Base-by-base conservation (phyloP, 345 rosid species). In the Ceriops tagal region DNA sequence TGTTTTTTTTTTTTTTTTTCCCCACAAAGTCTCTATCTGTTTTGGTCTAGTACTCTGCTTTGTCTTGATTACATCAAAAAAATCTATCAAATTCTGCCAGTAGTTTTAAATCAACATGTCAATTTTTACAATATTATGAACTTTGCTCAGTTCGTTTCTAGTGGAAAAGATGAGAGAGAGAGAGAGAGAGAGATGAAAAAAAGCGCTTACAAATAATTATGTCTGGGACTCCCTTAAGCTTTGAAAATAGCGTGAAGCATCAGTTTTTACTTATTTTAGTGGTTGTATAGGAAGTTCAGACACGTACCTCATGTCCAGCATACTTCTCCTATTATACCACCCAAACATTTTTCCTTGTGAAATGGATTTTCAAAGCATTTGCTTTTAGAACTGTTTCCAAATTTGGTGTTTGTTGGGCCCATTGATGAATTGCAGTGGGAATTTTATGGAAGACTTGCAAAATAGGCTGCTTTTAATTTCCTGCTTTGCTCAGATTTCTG, bases 401-500 rank as follows among this genome's bases (percentile, higher is more conserved):
- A 34, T 58, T 10, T 27, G n/a, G 22, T 53, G 9, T 18, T 46
- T 71, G 35, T 32, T 52, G 70, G 61, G 27, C 62, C 71, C 37
- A 34, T 68, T 13, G 68, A 9, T 28, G 13, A 39, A 51, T 71
- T 69, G 21, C 56, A 10, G 34, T 71, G 49, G 66, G 51, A 61
- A 22, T 61, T 61, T 70, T 34, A 32, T 22, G 69, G 63, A 52
- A 58, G 55, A 57, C 64, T 35, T 70, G 53, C 52, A 51, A 32
- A 65, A 53, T 21, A 43, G 70, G 53, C 59, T 70, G 46, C 47
- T 59, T 39, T 52, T 32, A 37, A 8, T 51, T 64, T 51, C 68
- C 53, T 64, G 55, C 47, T 24, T 28, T 61, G 64, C 35, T 62
- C 76, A 73, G 75, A 57, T 39, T 56, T 71, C 65, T 74, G 81